Evolutionary conservation across 208 protist genomes (phyloP).

Genomic region (Wallacemonas rigidus): DNA sequence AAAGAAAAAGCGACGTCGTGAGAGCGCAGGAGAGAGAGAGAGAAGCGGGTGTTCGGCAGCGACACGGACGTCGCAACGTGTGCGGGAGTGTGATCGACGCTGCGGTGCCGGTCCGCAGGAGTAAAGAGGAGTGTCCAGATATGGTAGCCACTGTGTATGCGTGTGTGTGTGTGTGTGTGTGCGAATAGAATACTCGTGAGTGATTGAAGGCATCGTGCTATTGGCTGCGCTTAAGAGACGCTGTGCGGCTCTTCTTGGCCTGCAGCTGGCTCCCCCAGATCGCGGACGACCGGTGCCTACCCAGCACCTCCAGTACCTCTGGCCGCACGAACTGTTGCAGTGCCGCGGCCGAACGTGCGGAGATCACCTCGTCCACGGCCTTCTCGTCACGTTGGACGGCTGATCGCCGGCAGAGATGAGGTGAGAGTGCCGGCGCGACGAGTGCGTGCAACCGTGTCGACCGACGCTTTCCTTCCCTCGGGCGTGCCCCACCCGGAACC

Average conservation of each 20-base stretch:
- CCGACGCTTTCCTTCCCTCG: neutral
- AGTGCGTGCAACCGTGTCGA: neutral
- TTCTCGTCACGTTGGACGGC: neutral
- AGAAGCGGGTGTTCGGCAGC: too few species aligned
- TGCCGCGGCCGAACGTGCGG: neutral
- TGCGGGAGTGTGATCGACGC: too few species aligned
- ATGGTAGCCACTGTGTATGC: neutral
- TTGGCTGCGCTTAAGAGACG: neutral
- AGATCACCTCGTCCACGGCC: constrained; percentile 5
- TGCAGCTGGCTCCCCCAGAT: neutral
- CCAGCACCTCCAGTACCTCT: constrained; percentile 1
- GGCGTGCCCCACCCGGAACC: neutral
- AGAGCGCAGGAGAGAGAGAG: too few species aligned
- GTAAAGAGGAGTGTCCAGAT: too few species aligned
- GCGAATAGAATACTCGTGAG: neutral
- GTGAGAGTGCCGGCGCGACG: constrained; percentile 3
- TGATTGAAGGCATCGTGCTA: neutral
- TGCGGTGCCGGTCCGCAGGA: too few species aligned
- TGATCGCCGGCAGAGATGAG: neutral
- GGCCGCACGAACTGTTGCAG: constrained; percentile 10
- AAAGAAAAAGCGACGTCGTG: too few species aligned
- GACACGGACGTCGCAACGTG: too few species aligned
- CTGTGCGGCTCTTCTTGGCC: constrained; percentile 7
- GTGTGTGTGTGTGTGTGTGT: neutral
- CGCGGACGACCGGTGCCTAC: neutral